Percentiles rank a stretch among this genome's conserved stretches.
These are phyloP conservation scores for Salvia rosmarinus DNA, from an alignment of 257 asterid genomes.

Conservation along the genomic window DNA sequence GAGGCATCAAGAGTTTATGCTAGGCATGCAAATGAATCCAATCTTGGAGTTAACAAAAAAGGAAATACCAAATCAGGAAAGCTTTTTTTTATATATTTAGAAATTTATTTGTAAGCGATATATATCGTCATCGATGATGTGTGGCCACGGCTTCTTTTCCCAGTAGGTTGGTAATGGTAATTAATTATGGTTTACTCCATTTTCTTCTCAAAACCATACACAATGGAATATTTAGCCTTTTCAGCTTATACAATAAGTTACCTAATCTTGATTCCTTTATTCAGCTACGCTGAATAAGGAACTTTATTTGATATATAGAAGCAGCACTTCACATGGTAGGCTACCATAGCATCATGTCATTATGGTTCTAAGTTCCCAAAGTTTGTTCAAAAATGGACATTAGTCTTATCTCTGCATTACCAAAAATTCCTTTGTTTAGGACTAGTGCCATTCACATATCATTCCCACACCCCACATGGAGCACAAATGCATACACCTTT, in stretches of 20 bases:
- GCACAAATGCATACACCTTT: constrained; percentile 34
- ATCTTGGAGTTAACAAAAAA: not conserved
- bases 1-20: too few relatives aligned
- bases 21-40: not conserved
- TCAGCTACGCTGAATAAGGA: constrained; percentile 36
- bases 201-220: not conserved
- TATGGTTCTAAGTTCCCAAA: constrained; percentile 44
- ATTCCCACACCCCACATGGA: constrained; percentile 43
- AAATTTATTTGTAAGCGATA: not conserved
- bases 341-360: constrained; percentile 23
- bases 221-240: constrained; percentile 47
- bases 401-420: constrained; percentile 21
- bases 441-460: constrained; percentile 26
- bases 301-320: constrained; percentile 35
- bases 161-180: not conserved
- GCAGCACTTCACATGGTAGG: constrained; percentile 48
- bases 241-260: constrained; percentile 39
- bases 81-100: not conserved
- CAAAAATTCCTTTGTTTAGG: constrained; percentile 38
- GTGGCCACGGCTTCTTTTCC: too few relatives aligned
- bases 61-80: too few relatives aligned
- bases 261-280: constrained; percentile 34
- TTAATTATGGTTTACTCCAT: too few relatives aligned
- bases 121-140: not conserved
- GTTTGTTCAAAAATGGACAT: constrained; percentile 48